Conservation (phyloP, 2,329 filamentous ascomycete genomes). For the Monilinia aucupariae region DNA sequence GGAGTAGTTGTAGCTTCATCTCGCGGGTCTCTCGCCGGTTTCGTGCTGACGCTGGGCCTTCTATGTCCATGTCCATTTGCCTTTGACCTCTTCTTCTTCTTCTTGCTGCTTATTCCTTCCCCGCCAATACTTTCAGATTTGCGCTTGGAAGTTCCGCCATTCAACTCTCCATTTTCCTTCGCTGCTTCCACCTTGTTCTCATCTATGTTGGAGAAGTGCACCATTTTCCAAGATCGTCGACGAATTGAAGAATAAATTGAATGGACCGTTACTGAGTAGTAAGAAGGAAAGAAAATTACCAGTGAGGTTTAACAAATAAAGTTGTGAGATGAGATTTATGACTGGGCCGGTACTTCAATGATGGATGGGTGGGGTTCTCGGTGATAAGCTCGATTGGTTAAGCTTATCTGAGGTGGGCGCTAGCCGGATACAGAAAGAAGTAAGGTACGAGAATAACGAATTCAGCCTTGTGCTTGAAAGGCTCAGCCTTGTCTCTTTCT, state of each 20-base stretch:
- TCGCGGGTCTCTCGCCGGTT: slow-evolving; percentile 55
- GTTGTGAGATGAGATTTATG: too few relatives aligned
- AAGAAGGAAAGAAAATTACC: too few relatives aligned
- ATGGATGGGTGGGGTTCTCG: not conserved
- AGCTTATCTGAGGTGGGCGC: too few relatives aligned
- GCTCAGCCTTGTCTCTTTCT: too few relatives aligned
- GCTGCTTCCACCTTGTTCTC: slow-evolving; percentile 14
- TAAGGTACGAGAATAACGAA: not conserved
- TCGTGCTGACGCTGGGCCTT: slow-evolving; percentile 51
- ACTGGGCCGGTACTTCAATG: too few relatives aligned
- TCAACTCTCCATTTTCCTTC: not conserved
- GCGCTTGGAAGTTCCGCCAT: slow-evolving; percentile 12
- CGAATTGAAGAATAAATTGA: not conserved
- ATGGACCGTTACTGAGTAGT: too few relatives aligned
- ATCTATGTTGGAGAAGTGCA: slow-evolving; percentile 26
- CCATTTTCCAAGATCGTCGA: slow-evolving; percentile 19
- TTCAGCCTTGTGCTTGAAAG: too few relatives aligned
- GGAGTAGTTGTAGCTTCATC: slow-evolving; percentile 40
- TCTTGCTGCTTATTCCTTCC: slow-evolving; percentile 22
- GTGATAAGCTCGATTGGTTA: too few relatives aligned
- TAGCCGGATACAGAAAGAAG: not conserved
- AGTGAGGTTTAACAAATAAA: too few relatives aligned
- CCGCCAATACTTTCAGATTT: slow-evolving; percentile 4
- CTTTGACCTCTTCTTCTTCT: slow-evolving; percentile 25
- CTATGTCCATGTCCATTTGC: slow-evolving; percentile 37